Conservation (phyloP, 345 rosid genomes). For the Gossypium anomalum region DNA sequence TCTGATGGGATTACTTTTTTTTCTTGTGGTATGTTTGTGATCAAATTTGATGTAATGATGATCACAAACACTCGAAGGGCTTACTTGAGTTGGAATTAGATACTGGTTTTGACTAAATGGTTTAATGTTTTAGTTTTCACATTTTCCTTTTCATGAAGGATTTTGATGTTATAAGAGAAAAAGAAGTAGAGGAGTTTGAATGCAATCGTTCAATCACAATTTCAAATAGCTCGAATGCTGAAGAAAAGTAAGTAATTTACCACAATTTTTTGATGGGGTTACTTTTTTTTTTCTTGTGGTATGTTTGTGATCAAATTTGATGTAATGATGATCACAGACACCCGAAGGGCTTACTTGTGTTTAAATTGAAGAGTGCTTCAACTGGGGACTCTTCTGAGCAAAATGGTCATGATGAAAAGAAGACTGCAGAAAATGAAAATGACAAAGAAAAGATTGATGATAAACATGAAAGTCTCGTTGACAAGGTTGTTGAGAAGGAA, state of each 20-base stretch:
- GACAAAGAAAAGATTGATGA: slow-evolving; percentile 29
- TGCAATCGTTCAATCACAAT: slow-evolving; percentile 28
- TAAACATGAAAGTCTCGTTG: slow-evolving; percentile 31
- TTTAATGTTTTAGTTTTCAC: too few relatives aligned
- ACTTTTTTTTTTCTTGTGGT: background rate
- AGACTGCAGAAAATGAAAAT: slow-evolving; percentile 18
- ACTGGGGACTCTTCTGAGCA: slow-evolving; percentile 35
- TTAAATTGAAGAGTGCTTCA: slow-evolving; percentile 48
- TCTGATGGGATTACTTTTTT: too few relatives aligned
- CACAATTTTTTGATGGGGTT: background rate
- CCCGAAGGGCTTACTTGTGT: slow-evolving; percentile 82
- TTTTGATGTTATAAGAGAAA: too few relatives aligned
- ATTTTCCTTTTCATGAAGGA: too few relatives aligned
- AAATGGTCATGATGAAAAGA: slow-evolving; percentile 27
- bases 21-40: too few relatives aligned
- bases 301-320: slow-evolving; percentile 14
- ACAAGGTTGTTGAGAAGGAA: slow-evolving; percentile 40
- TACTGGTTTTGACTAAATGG: too few relatives aligned
- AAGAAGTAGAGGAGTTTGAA: slow-evolving; percentile 43
- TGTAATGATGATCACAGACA: slow-evolving; percentile 41
- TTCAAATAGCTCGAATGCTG: slow-evolving; percentile 36
- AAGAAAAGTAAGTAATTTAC: slow-evolving; percentile 33
- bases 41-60: too few relatives aligned
- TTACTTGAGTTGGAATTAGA: too few relatives aligned
- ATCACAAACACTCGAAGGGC: too few relatives aligned